Conservation (phyloP, 768 basidiomycete species). For the Tubosaeta sp. region DNA sequence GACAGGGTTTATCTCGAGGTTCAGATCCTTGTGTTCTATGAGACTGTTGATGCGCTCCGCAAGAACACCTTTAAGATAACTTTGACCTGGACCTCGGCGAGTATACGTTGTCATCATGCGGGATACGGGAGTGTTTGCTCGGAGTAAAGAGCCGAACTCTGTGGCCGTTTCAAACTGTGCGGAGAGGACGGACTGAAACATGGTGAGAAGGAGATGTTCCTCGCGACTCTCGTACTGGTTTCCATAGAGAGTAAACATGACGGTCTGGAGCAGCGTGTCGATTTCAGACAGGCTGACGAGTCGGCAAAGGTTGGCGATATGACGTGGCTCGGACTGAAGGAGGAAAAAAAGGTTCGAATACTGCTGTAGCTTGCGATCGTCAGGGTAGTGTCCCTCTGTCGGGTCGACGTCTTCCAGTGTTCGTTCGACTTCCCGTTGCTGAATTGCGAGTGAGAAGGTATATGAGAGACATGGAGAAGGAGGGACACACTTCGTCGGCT, state of each 20-base stretch:
- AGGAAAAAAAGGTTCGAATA: constrained; percentile 99
- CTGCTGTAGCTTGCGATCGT: constrained; percentile 91
- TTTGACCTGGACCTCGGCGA: constrained; percentile 95
- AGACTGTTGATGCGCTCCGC: constrained; percentile 98
- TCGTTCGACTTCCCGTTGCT: constrained; percentile 94
- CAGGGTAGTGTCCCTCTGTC: constrained; percentile 87
- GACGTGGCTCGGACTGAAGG: constrained; percentile 94
- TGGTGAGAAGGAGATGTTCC: constrained; percentile 95
- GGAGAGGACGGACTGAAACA: constrained; percentile 98
- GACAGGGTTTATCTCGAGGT: constrained; percentile 97
- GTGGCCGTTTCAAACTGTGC: constrained; percentile 99
- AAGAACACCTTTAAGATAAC: constrained; percentile 94
- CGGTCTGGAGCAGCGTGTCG: constrained; percentile 97
- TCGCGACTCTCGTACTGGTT: constrained; percentile 99
- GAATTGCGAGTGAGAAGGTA: constrained; percentile 9
- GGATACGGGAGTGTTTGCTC: constrained; percentile 98
- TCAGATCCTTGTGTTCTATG: constrained; percentile 99
- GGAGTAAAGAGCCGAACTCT: constrained; percentile 96
- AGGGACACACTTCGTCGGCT: constrained; percentile 72
- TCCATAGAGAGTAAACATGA: constrained; percentile 99
- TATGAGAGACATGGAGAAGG: neutral
- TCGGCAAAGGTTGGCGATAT: constrained; percentile 93
- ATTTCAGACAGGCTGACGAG: constrained; percentile 96
- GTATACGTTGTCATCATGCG: constrained; percentile 99
- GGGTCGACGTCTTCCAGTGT: constrained; percentile 96